Evolutionary conservation across 225 moss, liverwort and hornwort species (phyloP), one percentile per base, ranked within the genome.

Genomic region (Antitrichia curtipendula): DNA sequence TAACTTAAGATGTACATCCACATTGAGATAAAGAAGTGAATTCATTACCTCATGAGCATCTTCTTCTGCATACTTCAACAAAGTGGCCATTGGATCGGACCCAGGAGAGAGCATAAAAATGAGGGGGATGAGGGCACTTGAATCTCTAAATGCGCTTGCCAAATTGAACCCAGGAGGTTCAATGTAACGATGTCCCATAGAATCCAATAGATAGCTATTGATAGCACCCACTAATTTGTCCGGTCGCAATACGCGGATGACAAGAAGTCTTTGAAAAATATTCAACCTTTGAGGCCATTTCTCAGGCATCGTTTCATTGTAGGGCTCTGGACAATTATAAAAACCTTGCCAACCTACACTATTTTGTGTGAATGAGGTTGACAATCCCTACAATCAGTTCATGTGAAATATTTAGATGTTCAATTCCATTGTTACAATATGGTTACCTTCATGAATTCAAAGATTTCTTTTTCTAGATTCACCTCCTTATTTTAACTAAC

Each of bases 101-200:
- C 96, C 96, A 12, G 94, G 85, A 76, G 95, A 96, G n/a, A 97
- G 91, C 78, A 96, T 91, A 65, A 96, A 97, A 62, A 97, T 94
- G 43, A 96, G 90, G 41, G 96, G 97, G 4, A 90, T 92, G 31
- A 93, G 82, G 24, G 95, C 84, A 87, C 85, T 90, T 1, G 95
- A 95, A 76, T 97, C 97, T 57, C 88, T 90, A 71, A 92, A 97
- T 34, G 95, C 93, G 3, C 90, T 72, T 9, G 88, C 93, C 45
- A 97, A 85, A 76, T 97, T 94, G 75, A 97, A 96, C 20, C 95
- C 92, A 3, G 96, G 95, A 47, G 96, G 96, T 87, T 97, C 97
- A 43, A 94, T 85, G 36, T 91, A 96, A 24, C 86, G 86, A 80
- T 91, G 92, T 12, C 96, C 97, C 96, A 97, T 95, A 22, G 88